Evolutionary conservation across 1,284 basidiomycete species (phyloP).

Genomic region (Cutaneotrichosporon cavernicola): DNA sequence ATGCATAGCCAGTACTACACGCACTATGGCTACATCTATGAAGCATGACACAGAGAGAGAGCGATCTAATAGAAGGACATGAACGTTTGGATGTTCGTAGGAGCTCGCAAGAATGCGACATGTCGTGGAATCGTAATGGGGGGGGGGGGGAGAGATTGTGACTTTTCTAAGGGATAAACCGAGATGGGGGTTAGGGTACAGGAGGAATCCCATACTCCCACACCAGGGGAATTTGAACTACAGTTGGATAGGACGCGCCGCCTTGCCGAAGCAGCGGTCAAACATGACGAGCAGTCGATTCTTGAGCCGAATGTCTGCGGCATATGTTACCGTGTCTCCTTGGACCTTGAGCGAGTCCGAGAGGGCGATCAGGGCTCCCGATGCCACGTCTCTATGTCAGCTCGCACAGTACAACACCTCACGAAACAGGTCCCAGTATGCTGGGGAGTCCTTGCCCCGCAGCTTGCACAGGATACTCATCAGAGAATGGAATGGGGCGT

Average conservation of each 20-base stretch:
- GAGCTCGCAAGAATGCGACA: background rate
- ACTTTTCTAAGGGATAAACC: too few relatives aligned
- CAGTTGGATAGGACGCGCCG: conserved; percentile 1
- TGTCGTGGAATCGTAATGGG: background rate
- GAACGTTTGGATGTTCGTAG: background rate
- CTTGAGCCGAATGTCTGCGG: conserved; percentile 7
- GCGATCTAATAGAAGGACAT: too few relatives aligned
- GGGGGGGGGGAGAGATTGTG: too few relatives aligned
- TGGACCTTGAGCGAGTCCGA: conserved; percentile 10
- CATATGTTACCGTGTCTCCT: background rate
- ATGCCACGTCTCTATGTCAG: conserved; percentile 12
- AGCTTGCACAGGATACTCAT: conserved; percentile 47
- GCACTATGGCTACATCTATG: conserved; percentile 2
- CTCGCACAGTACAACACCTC: conserved; percentile 14
- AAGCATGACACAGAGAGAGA: background rate
- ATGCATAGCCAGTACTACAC: conserved; percentile 1
- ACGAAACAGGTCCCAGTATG: conserved; percentile 49
- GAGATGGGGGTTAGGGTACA: background rate
- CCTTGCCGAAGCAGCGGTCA: conserved; percentile 13
- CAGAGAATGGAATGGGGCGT: conserved; percentile 48
- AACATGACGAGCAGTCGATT: conserved; percentile 13
- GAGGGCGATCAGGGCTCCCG: conserved; percentile 20
- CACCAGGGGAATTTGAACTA: background rate
- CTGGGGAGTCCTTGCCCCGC: conserved; percentile 36
- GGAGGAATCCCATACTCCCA: background rate